Evolutionary conservation across 495 filamentous ascomycete species (phyloP).

Genomic region (Sabuloglossum arenarium): DNA sequence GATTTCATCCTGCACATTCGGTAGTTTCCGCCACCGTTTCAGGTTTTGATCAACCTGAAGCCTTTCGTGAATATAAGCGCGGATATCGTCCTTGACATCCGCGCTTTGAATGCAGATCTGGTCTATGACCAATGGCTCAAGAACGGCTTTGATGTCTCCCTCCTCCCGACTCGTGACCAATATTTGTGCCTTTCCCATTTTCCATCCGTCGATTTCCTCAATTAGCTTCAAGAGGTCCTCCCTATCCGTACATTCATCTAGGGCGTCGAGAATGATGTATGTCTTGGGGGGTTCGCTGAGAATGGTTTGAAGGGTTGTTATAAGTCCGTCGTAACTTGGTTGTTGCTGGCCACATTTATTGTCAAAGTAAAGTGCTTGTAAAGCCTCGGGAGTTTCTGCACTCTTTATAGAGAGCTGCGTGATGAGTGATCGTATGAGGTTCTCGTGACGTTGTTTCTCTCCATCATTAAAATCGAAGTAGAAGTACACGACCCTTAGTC

Average conservation of each 20-base stretch:
- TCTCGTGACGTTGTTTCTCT: slow-evolving; percentile 9
- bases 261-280: slow-evolving; percentile 12
- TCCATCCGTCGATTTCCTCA: slow-evolving; percentile 6
- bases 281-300: slow-evolving; percentile 6
- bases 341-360: slow-evolving; percentile 7
- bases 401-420: slow-evolving; percentile 10
- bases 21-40: slow-evolving; percentile 4
- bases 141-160: slow-evolving; percentile 9
- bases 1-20: slow-evolving; percentile 2
- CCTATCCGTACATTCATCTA: slow-evolving; percentile 11
- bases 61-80: slow-evolving; percentile 5
- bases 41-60: not conserved
- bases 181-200: slow-evolving; percentile 6
- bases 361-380: slow-evolving; percentile 6
- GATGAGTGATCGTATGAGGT: slow-evolving; percentile 13
- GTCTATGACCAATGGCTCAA: not conserved
- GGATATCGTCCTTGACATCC: slow-evolving; percentile 10
- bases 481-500: slow-evolving; percentile 12
- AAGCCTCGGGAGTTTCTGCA: not conserved
- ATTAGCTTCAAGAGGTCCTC: slow-evolving; percentile 8
- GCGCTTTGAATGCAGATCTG: not conserved
- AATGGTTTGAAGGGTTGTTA: slow-evolving; percentile 5
- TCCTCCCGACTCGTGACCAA: slow-evolving; percentile 14
- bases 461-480: slow-evolving; percentile 18
- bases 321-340: slow-evolving; percentile 2